Evolutionary conservation across 352 stramenopile genomes (phyloP), one percentile per base, ranked within the genome.

Genomic region (Peronospora tabacina): DNA sequence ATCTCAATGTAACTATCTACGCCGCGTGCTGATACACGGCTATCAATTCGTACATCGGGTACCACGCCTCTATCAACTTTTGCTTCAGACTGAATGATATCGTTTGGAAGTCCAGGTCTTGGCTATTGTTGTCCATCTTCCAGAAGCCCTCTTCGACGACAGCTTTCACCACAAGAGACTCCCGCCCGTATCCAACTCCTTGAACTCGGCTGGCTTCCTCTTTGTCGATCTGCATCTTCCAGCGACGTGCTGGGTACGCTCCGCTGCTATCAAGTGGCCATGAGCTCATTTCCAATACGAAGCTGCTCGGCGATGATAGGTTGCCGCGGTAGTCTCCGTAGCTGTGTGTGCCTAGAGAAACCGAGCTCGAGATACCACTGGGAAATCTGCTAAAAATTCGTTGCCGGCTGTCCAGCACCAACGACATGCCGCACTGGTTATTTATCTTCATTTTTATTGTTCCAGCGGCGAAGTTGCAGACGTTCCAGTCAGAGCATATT

Each of bases 311-410:
- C 2, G 54, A 56, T 17, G 66, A 44, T 13, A 70, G 10, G 16
- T 77, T 62, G 1, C 65, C 71, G 20, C 65, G 50, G 44, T 84
- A 84, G 42, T 84, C 70, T 19, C 70, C 70, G 40, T 68, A 75
- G 20, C 36, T 47, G 13, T 66, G 47, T 3, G 43, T 54, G 15
- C 62, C 58, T n/a, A 75, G 50, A 15, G 49, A 30, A 34, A 74
- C 47, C 13, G 56, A 68, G 20, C 53, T 75, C 2, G 66, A 69
- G n/a, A 74, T 29, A 28, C 72, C 72, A 32, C 66, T 80, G 1
- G 66, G 69, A 20, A 78, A 76, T 16, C 51, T 60, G 32, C 55
- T 59, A 28, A 80, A 83, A 8, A 76, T 37, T 12, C 67, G 55
- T 26, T 58, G 69, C 13, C 53, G 56, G 11, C 60, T 57, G 33